Base-by-base conservation (phyloP, 352 stramenopile species). In the Phytophthora pistaciae region DNA sequence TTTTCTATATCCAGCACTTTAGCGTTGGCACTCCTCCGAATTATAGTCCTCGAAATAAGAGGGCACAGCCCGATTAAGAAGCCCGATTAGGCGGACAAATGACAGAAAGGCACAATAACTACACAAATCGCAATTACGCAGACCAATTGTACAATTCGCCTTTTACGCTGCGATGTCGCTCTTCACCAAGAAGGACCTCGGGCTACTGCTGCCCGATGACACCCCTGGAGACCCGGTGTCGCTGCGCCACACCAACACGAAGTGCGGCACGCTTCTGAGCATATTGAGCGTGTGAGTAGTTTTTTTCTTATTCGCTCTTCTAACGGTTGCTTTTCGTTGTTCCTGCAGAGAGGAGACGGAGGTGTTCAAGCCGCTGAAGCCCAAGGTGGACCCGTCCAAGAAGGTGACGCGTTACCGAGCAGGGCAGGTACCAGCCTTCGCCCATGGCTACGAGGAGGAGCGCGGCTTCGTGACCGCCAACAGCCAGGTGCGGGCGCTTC, bases 121-220 rank as follows among this genome's bases (percentile, higher is more conserved):
- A 33, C 29, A 33, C 27, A 33, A 33, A 7, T 33, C 29, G 29
- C 29, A 8, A 10, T 33, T 33, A 9, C 29, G 29, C 29, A 29
- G 11, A 42, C 36, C 36, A 42, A 42, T 42, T 42, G 1, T 3
- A 42, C 36, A 42, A 42, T 18, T 14, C 11, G 14, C 14, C 13
- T 40, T 40, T 40, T 40, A 6, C 36, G 18, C 20, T 11, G 16
- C 20, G 5, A 95, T 96, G 90, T 81, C 87, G 66, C 80, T 93
- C 56, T 97, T 96, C 78, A 92, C 82, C 63, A 96, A 96, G 82
- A 95, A 95, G 64, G 90, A 96, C 73, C 67, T 97, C 42, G 90
- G 81, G 42, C 66, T 94, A 13, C 68, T 95, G 59, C 82, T 97
- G 53, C 90, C 88, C 20, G 90, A 97, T 62, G 87, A 95, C 73